A percentile compares a stretch with the other conserved stretches of the same genome.
Conservation (phyloP, 768 basidiomycete genomes). For the Pleurotus citrinopileatus region DNA sequence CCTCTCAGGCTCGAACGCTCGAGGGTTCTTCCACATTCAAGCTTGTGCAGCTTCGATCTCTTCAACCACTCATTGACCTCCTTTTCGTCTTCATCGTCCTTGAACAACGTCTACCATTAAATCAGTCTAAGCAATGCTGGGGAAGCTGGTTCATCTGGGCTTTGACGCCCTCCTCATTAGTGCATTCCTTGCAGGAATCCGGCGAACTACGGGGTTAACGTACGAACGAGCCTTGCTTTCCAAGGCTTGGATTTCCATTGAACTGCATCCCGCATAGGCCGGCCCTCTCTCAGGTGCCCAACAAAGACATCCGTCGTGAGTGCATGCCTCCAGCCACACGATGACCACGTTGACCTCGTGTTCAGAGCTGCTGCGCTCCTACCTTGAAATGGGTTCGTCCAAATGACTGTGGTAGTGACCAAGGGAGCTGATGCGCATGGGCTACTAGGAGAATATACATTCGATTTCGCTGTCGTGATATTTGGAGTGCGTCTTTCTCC, state of each 20-base stretch:
- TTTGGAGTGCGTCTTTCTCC: constrained; percentile 58
- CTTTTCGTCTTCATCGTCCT: neutral
- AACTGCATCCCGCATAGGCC: constrained; percentile 44
- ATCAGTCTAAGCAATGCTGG: constrained; percentile 14
- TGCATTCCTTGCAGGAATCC: constrained; percentile 82
- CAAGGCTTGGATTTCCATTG: constrained; percentile 1
- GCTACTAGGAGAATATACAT: constrained; percentile 71
- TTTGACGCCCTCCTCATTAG: constrained; percentile 78
- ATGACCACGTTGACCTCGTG: neutral
- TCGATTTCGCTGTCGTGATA: constrained; percentile 84
- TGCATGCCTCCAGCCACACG: constrained; percentile 16
- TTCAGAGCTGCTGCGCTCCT: constrained; percentile 68
- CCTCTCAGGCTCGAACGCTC: constrained; percentile 2
- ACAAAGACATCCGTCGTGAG: constrained; percentile 88
- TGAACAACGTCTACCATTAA: neutral
- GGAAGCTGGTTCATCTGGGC: constrained; percentile 54
- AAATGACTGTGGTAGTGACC: neutral
- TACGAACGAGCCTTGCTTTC: constrained; percentile 33
- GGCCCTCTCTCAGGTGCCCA: constrained; percentile 70
- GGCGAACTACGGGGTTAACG: constrained; percentile 84
- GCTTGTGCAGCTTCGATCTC: neutral
- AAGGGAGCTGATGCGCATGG: constrained; percentile 8
- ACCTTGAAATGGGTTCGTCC: constrained; percentile 75
- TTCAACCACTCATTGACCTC: neutral
- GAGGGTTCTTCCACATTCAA: neutral